Evolutionary conservation across 768 basidiomycete genomes (phyloP).

Genomic region (Leccinellum rugosiceps): DNA sequence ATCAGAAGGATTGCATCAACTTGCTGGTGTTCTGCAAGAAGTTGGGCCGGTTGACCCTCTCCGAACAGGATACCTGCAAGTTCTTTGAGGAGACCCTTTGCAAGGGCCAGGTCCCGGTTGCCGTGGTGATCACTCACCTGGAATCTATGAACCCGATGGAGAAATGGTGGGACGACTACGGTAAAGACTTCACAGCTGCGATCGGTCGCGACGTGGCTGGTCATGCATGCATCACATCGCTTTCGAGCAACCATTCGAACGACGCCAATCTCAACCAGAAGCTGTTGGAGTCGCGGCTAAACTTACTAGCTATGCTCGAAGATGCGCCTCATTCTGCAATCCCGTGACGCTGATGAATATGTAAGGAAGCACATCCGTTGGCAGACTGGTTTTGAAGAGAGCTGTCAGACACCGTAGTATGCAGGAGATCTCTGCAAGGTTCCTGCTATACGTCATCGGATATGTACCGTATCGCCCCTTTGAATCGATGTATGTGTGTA

Average conservation of each 20-base stretch:
- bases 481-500: too few relatives aligned
- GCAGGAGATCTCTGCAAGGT: too few relatives aligned
- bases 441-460: too few relatives aligned
- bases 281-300: not conserved
- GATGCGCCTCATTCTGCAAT: not conserved
- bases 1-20: constrained; percentile 16
- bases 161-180: constrained; percentile 21
- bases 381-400: not conserved
- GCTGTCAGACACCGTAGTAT: not conserved
- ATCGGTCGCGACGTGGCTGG: not conserved
- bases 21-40: constrained; percentile 35
- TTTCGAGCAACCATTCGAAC: not conserved
- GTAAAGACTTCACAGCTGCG: not conserved
- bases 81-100: constrained; percentile 34
- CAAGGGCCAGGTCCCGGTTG: constrained; percentile 28
- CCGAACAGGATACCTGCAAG: constrained; percentile 25
- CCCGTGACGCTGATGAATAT: not conserved
- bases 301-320: constrained; percentile 3
- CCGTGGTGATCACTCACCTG: constrained; percentile 34
- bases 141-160: constrained; percentile 21
- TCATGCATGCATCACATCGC: constrained; percentile 22
- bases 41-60: constrained; percentile 22
- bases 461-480: too few relatives aligned
- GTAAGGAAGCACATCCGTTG: not conserved
- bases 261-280: not conserved